Base-by-base conservation (phyloP, 129 eudicot genomes). In the Logfia minima region DNA sequence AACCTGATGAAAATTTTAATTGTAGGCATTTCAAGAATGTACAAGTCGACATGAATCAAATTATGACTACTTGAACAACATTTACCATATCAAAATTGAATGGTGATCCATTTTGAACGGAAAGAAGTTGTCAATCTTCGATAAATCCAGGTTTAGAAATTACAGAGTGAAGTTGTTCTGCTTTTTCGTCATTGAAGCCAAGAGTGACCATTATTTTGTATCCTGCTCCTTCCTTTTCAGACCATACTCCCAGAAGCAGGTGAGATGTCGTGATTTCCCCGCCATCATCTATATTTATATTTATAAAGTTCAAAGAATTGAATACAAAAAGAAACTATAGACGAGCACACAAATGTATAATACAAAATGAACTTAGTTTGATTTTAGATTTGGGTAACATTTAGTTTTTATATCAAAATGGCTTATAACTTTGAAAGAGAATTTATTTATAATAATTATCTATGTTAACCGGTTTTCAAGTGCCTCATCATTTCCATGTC, bases 231-330 rank as follows among this genome's bases (percentile, higher is more conserved):
- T 88, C 97, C 80, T 78, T 79, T 74, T 83, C 76, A 31, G 76
- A 81, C 97, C 97, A 91, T 55, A 91, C 79, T 66, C 93, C 93
- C 70, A 91, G 93, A 77, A 91, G 89, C 77, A 86, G 72, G 78
- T 91, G 91, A 65, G 74, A 71, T 11, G 97, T 83, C 16, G 92
- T 86, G 64, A 91, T 73, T 77, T 88, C 93, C 66, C 91, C 93
- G 37, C 75, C 81, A 23, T 71, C 84, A 45, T 88, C 97, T 91
- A 84, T 74, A 84, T 74, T 80, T 72, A 72, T 56, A 61, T 21
- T 8, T 26, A 58, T 74, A 34, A 10, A 58, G 41, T 67, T 53
- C 3, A 69, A 39, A 39, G n/a, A 58, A 56, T 24, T 24, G 32
- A 67, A 17, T 55, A 61, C 32, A 14, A 31, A 72, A 29, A 53